A percentile compares a stretch with the other conserved stretches of the same genome.
These are phyloP conservation scores for Pisolithus tinctorius DNA, from an alignment of 768 basidiomycete genomes.

Conservation along the genomic window DNA sequence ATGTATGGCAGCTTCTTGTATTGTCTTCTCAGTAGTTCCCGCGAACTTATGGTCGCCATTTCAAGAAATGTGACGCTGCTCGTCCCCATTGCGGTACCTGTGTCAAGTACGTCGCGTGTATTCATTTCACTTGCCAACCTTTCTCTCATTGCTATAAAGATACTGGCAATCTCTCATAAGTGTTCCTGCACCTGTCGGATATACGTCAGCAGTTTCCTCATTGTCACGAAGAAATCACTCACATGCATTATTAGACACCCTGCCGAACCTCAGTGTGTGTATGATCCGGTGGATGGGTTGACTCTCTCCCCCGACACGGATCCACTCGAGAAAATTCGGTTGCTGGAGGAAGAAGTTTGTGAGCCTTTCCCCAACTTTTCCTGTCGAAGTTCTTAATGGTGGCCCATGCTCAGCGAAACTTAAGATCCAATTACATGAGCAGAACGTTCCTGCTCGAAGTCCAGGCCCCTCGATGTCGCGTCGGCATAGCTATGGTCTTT, in stretches of 20 bases:
- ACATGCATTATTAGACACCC: constrained; percentile 52
- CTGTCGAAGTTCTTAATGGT: constrained; percentile 7
- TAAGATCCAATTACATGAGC: constrained; percentile 55
- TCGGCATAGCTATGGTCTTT: constrained; percentile 11
- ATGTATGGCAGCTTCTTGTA: constrained; percentile 21
- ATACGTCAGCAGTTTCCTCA: constrained; percentile 49
- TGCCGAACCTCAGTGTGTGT: constrained; percentile 77
- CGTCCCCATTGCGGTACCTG: constrained; percentile 84
- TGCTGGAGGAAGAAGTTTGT: constrained; percentile 77
- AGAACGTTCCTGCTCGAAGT: constrained; percentile 37
- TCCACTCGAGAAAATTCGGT: constrained; percentile 70
- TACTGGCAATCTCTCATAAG: constrained; percentile 79
- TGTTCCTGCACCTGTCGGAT: constrained; percentile 80
- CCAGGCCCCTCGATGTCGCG: constrained; percentile 13
- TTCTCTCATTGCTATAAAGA: constrained; percentile 32
- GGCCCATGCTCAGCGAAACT: constrained; percentile 43
- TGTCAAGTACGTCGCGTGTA: constrained; percentile 58
- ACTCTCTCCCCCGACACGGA: constrained; percentile 71
- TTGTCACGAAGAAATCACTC: constrained; percentile 1
- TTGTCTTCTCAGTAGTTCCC: not conserved
- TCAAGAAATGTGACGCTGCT: constrained; percentile 82
- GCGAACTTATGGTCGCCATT: constrained; percentile 3
- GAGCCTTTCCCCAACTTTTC: constrained; percentile 14
- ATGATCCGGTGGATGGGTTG: constrained; percentile 82
- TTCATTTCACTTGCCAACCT: not conserved